Conservation (phyloP, 768 basidiomycete species). For the Galerina marginata region DNA sequence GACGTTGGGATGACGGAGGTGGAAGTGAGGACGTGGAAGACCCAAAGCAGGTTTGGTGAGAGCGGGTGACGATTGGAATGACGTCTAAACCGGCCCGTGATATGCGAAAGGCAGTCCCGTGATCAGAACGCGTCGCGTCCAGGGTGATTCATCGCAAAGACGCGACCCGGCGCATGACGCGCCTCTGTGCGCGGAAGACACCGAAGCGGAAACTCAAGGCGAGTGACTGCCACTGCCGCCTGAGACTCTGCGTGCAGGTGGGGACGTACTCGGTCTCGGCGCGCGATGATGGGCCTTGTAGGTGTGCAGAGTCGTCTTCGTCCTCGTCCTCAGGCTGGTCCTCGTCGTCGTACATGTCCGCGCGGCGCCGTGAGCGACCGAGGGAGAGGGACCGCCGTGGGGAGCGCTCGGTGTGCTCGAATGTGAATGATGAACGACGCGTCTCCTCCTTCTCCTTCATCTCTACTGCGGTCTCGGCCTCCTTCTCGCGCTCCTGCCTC, state of each 20-base stretch:
- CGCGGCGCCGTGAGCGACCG: conserved; percentile 1
- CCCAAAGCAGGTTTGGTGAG: no score
- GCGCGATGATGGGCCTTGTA: conserved; percentile 15
- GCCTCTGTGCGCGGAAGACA: conserved; percentile 54
- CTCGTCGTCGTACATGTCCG: conserved; percentile 12
- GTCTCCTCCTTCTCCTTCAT: conserved; percentile 6
- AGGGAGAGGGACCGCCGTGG: not conserved
- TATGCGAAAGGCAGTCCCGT: not conserved
- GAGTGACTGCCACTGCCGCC: conserved; percentile 67
- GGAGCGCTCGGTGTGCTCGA: conserved; percentile 9
- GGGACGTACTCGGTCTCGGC: conserved; percentile 47
- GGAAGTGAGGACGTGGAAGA: no score
- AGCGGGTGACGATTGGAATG: no score
- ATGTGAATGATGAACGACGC: not conserved
- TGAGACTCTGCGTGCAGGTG: conserved; percentile 58
- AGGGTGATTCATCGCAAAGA: conserved; percentile 19
- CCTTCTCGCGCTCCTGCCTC: conserved; percentile 4
- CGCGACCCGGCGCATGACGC: conserved; percentile 36
- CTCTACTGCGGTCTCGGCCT: conserved; percentile 8
- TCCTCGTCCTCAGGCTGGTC: conserved; percentile 24
- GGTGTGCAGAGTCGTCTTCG: conserved; percentile 22
- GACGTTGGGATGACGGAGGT: no score
- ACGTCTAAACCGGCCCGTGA: not conserved
- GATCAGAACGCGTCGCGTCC: conserved; percentile 1
- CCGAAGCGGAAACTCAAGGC: conserved; percentile 59